Conservation (phyloP, 345 rosid species). For the Syzygium aqueum region DNA sequence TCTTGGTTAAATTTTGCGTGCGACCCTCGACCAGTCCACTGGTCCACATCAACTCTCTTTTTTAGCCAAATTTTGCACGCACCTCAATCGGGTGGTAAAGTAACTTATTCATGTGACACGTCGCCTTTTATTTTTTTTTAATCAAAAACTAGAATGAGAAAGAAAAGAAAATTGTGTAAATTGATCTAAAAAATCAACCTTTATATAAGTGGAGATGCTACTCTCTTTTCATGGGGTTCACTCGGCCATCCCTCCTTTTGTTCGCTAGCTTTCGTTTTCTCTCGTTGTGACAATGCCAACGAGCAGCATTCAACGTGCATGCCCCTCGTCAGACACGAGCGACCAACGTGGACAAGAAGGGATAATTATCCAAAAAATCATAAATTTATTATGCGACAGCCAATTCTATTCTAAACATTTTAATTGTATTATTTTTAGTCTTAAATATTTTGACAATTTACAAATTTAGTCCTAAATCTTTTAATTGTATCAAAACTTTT, state of each 20-base stretch:
- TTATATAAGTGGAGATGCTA: background rate
- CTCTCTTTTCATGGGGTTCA: background rate
- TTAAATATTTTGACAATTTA: too few species aligned
- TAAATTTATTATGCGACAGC: too few species aligned
- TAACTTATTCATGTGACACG: background rate
- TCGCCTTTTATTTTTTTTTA: background rate
- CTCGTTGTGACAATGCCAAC: background rate
- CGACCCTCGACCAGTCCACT: too few species aligned
- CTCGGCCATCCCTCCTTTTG: background rate
- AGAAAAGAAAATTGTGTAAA: background rate
- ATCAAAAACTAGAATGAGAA: background rate
- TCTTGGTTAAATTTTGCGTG: background rate
- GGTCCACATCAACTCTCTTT: background rate
- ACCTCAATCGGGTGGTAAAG: background rate
- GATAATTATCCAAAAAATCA: too few species aligned
- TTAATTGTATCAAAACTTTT: too few species aligned
- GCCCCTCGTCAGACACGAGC: background rate
- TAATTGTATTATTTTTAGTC: too few species aligned
- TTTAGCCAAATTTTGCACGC: background rate
- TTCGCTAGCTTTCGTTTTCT: background rate
- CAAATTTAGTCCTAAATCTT: too few species aligned
- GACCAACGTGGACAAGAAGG: background rate
- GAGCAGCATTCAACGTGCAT: background rate
- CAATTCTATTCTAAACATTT: too few species aligned
- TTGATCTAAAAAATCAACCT: background rate